Conservation (phyloP, 495 filamentous ascomycete genomes). For the Annulohypoxylon moriforme region DNA sequence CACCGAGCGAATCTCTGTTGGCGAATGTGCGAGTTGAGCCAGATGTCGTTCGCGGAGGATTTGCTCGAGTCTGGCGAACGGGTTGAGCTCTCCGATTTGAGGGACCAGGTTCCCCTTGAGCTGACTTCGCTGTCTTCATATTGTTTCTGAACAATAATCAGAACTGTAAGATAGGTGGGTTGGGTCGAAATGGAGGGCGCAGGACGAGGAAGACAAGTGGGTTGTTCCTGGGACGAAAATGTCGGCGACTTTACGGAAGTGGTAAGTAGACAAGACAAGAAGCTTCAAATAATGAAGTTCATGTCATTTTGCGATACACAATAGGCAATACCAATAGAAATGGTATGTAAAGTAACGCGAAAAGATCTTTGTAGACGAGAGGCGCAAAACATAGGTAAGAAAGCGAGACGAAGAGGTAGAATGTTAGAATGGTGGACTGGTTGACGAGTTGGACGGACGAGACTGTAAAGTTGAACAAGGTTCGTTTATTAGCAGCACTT, state of each 20-base stretch:
- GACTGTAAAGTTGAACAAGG: conserved; percentile 13
- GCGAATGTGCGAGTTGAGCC: conserved; percentile 53
- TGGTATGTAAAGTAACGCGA: conserved; percentile 35
- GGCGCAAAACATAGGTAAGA: conserved; percentile 41
- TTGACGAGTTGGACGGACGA: conserved; percentile 19
- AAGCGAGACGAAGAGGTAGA: conserved; percentile 20
- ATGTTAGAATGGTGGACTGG: not conserved
- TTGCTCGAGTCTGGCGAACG: conserved; percentile 68
- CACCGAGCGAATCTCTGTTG: conserved; percentile 55
- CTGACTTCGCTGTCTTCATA: conserved; percentile 66
- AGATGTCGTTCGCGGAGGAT: conserved; percentile 61
- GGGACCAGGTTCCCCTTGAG: conserved; percentile 53
- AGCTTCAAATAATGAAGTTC: conserved; percentile 45
- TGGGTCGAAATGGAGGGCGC: conserved; percentile 21
- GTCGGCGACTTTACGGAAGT: conserved; percentile 26
- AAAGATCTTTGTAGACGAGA: conserved; percentile 32
- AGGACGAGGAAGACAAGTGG: not conserved
- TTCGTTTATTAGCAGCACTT: conserved; percentile 9
- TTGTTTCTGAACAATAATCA: conserved; percentile 20
- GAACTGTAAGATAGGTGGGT: conserved; percentile 12
- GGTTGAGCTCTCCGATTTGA: conserved; percentile 68
- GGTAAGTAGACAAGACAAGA: conserved; percentile 36
- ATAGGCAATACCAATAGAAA: conserved; percentile 29
- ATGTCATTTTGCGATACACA: conserved; percentile 47
- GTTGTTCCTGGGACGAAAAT: conserved; percentile 26